A percentile compares a stretch with the other conserved stretches of the same genome.
Conservation (phyloP, 129 eudicot genomes). For the Arctium minus region DNA sequence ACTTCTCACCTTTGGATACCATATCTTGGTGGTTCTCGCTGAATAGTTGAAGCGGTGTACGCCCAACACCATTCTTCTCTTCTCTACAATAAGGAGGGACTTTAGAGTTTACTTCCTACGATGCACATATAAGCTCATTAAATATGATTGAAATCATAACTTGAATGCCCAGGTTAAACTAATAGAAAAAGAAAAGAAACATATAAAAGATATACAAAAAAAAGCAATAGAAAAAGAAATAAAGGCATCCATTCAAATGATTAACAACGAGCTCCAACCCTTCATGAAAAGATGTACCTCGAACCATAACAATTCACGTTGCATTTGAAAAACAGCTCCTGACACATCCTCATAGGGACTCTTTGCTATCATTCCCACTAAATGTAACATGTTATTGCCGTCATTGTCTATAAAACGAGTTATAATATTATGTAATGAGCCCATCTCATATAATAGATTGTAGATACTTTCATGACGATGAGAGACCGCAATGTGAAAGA, state of each 20-base stretch:
- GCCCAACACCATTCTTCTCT: background rate
- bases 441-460: slow-evolving; percentile 25
- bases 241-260: too few species aligned
- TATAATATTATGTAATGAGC: slow-evolving; percentile 11
- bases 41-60: slow-evolving; percentile 24
- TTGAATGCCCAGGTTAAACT: too few species aligned
- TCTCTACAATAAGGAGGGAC: slow-evolving; percentile 15
- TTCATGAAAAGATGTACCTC: slow-evolving; percentile 22
- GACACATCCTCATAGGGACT: slow-evolving; percentile 2
- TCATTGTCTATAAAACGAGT: background rate
- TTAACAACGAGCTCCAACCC: too few species aligned
- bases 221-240: too few species aligned
- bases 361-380: slow-evolving; percentile 22
- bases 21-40: slow-evolving; percentile 11
- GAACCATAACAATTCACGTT: slow-evolving; percentile 34
- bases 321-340: slow-evolving; percentile 33
- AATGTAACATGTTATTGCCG: slow-evolving; percentile 32
- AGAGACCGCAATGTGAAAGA: slow-evolving; percentile 35
- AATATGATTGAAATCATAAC: background rate
- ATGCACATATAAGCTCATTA: background rate
- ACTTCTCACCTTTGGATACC: background rate
- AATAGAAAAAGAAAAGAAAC: too few species aligned
- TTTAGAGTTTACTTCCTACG: slow-evolving; percentile 11
- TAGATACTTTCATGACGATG: slow-evolving; percentile 25
- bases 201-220: too few species aligned